phyloP scores from a whole-genome alignment of 2,329 filamentous ascomycete genomes.

The Apiospora marii region DNA sequence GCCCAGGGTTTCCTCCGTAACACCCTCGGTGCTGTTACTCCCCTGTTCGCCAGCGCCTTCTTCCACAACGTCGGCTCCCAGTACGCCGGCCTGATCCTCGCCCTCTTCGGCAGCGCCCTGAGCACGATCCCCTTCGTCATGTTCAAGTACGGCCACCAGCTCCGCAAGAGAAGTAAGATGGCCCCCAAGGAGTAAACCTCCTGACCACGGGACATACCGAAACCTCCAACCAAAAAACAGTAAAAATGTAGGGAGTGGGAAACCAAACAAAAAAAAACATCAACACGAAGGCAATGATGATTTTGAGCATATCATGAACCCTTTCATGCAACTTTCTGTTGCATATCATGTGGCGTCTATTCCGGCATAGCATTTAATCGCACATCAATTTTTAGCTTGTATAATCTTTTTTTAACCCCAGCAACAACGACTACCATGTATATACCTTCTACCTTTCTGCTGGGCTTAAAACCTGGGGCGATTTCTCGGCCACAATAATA shows the following conservation, averaged over 20 bases:
- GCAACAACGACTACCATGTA: not conserved
- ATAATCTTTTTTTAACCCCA: constrained; percentile 2
- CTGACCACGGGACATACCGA: no score
- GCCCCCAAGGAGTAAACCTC: constrained; percentile 32
- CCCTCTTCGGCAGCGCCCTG: constrained; percentile 50
- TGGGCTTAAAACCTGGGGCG: not conserved
- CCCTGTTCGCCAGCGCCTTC: constrained; percentile 59
- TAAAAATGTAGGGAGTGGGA: not conserved
- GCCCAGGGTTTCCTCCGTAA: constrained; percentile 61
- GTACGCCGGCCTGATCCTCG: constrained; percentile 57
- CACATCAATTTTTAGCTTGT: not conserved
- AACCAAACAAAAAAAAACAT: not conserved
- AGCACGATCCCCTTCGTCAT: constrained; percentile 50
- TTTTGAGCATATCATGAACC: not conserved
- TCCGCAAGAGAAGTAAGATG: constrained; percentile 49
- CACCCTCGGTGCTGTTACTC: constrained; percentile 59
- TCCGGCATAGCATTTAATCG: constrained; percentile 1
- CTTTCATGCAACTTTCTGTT: not conserved
- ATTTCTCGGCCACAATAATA: constrained; percentile 2
- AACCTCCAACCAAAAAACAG: not conserved
- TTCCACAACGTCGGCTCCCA: constrained; percentile 62
- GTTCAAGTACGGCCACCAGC: constrained; percentile 49
- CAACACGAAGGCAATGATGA: not conserved
- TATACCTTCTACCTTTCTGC: not conserved
- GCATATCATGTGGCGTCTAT: not conserved